phyloP scores from a whole-genome alignment of 2,329 filamentous ascomycete species.

The Paecilomyces dactylethromorphus region DNA sequence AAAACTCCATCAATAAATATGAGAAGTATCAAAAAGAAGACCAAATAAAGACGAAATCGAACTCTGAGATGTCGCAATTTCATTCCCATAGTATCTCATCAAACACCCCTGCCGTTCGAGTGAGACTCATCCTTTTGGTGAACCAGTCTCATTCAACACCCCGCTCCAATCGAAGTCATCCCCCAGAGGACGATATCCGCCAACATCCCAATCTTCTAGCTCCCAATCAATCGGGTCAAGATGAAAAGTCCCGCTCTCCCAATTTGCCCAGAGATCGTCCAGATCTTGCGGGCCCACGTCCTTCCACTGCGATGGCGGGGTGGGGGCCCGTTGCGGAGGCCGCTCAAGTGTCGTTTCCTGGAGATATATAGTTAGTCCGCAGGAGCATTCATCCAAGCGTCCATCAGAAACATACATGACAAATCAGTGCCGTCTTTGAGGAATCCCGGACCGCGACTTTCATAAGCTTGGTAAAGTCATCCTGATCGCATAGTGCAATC shows the following conservation, averaged over 20 bases:
- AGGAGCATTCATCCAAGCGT: background rate
- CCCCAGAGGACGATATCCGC: background rate
- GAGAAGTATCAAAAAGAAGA: background rate
- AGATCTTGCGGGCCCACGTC: background rate
- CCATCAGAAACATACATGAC: constrained; percentile 5
- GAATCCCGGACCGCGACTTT: constrained; percentile 1
- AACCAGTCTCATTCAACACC: background rate
- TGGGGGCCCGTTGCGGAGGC: background rate
- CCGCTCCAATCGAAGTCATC: background rate
- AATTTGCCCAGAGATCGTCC: background rate
- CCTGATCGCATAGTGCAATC: constrained; percentile 4
- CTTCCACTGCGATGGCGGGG: background rate
- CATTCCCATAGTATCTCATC: background rate
- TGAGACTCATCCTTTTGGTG: background rate
- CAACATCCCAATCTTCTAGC: background rate
- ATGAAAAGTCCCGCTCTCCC: background rate
- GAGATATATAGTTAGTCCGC: background rate
- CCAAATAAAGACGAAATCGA: background rate
- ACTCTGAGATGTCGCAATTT: too few species aligned
- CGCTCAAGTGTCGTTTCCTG: background rate
- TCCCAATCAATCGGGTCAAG: background rate
- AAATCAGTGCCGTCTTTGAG: constrained; percentile 4
- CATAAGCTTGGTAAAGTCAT: constrained; percentile 5
- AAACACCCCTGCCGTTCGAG: background rate
- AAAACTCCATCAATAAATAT: background rate